Evolutionary conservation across 2,329 filamentous ascomycete genomes (phyloP).

Genomic region (Penicillium sp.): DNA sequence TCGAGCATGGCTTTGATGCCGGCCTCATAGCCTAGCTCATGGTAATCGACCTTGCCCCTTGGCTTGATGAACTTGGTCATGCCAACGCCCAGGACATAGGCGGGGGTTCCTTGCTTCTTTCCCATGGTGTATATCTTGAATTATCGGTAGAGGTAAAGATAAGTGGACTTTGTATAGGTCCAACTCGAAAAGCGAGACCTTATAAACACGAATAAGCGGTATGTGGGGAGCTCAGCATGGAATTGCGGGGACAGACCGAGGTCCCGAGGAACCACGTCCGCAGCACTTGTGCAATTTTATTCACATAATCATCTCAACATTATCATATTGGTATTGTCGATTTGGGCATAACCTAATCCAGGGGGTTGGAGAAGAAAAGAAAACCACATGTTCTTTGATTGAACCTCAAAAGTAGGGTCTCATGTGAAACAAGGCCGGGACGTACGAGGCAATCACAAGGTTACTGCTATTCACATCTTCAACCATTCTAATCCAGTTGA

Average conservation of each 20-base stretch:
- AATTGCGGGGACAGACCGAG: slow-evolving; percentile 34
- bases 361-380: not conserved
- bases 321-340: not conserved
- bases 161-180: not conserved
- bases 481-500: not conserved
- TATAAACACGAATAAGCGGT: slow-evolving; percentile 2
- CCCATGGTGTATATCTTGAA: slow-evolving; percentile 45
- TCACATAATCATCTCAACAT: not conserved
- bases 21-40: slow-evolving; percentile 89
- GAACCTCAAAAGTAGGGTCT: not conserved
- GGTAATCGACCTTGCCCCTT: slow-evolving; percentile 88
- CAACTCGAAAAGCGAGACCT: not conserved
- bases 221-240: slow-evolving; percentile 13
- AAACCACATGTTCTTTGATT: not conserved
- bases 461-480: not conserved
- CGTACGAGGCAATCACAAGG: not conserved
- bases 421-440: not conserved
- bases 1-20: slow-evolving; percentile 80
- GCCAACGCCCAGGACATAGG: slow-evolving; percentile 93
- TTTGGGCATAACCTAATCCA: too few relatives aligned
- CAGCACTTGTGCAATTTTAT: slow-evolving; percentile 3
- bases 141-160: not conserved
- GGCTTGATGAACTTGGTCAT: slow-evolving; percentile 99
- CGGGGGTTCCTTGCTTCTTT: slow-evolving; percentile 51
- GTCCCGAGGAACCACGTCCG: slow-evolving; percentile 30